These are phyloP conservation scores for Talaromyces sp. DNA, from an alignment of 2,329 filamentous ascomycete species.

Conservation along the genomic window DNA sequence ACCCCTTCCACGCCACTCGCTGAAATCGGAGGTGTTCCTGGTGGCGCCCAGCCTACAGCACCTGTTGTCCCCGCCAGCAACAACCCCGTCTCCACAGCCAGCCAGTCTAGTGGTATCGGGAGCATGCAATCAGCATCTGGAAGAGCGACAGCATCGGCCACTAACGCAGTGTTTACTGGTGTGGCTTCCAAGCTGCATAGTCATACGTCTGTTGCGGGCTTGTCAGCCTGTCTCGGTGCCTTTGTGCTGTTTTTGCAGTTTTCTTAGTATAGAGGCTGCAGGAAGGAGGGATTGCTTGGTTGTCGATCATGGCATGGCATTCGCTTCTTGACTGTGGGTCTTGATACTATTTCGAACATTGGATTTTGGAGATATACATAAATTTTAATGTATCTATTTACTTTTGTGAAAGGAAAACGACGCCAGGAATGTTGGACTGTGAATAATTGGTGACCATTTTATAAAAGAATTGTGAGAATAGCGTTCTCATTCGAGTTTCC, in stretches of 20 bases:
- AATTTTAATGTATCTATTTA: not conserved
- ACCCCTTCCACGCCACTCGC: not conserved
- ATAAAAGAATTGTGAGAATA: no score
- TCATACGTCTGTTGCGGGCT: no score
- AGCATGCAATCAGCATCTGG: no score
- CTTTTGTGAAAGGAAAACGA: not conserved
- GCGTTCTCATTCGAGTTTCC: not conserved
- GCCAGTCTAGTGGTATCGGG: not conserved
- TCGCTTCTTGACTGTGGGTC: not conserved
- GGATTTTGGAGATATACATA: not conserved
- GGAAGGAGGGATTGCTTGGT: no score
- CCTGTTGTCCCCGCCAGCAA: not conserved
- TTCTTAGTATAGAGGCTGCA: no score
- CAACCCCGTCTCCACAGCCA: not conserved
- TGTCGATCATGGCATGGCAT: not conserved
- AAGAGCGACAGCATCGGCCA: no score
- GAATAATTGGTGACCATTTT: not conserved
- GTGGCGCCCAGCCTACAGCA: not conserved
- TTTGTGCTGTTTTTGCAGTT: no score
- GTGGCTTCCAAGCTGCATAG: no score
- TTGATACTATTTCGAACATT: not conserved
- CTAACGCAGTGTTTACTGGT: no score
- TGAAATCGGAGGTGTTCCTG: not conserved
- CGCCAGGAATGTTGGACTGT: not conserved
- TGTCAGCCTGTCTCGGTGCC: no score